Evolutionary conservation across 2,329 filamentous ascomycete genomes (phyloP).

Genomic region (Sclerotiophoma versabilis): DNA sequence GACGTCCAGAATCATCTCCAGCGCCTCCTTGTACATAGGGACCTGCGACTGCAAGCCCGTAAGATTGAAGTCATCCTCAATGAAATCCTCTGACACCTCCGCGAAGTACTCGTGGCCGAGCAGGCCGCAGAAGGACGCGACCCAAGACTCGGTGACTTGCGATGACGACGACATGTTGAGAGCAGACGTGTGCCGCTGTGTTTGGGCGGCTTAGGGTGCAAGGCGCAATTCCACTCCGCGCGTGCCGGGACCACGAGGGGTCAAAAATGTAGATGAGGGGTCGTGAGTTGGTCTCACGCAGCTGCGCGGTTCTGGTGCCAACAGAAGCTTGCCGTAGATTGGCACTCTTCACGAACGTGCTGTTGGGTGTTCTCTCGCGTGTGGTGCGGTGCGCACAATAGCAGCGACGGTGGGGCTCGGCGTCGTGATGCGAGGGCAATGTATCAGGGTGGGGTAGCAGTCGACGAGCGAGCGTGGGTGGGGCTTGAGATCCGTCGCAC

Average conservation of each 20-base stretch:
- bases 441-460: constrained; percentile 16
- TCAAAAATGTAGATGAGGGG: constrained; percentile 42
- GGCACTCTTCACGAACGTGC: not conserved
- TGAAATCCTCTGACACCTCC: constrained; percentile 98
- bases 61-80: constrained; percentile 99
- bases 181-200: constrained; percentile 21
- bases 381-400: constrained; percentile 11
- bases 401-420: constrained; percentile 17
- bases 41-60: constrained; percentile 95
- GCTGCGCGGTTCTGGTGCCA: constrained; percentile 3
- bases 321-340: not conserved
- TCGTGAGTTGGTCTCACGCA: constrained; percentile 13
- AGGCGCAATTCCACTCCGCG: constrained; percentile 29
- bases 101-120: constrained; percentile 99
- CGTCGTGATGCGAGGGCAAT: constrained; percentile 9
- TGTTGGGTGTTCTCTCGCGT: constrained; percentile 12
- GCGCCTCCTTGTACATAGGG: constrained; percentile 97
- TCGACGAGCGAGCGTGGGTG: constrained; percentile 8
- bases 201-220: constrained; percentile 25
- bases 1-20: constrained; percentile 99
- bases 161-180: constrained; percentile 62
- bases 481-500: not conserved
- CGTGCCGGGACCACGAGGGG: constrained; percentile 31
- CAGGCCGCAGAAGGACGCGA: constrained; percentile 93
- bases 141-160: constrained; percentile 85